Conservation (phyloP, 2,329 filamentous ascomycete species). For the Diaporthe caulivora region DNA sequence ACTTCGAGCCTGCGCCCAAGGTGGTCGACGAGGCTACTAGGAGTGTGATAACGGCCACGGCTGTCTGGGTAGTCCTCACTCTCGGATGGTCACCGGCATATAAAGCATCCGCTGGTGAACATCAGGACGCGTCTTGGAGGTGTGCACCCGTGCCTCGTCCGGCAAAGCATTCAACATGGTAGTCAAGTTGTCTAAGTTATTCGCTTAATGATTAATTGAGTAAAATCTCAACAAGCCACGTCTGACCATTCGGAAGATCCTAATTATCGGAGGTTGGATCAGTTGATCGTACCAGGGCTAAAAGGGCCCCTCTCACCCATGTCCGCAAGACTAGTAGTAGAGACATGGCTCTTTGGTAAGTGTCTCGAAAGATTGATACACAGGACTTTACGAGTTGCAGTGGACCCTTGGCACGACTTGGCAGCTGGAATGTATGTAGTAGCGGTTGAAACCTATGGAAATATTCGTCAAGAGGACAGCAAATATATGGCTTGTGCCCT, state of each 20-base stretch:
- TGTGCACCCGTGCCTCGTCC: conserved; percentile 18
- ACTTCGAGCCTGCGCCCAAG: not conserved
- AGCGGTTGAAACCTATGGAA: no score
- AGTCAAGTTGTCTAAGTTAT: not conserved
- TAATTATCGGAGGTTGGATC: not conserved
- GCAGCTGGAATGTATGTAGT: no score
- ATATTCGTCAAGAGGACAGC: no score
- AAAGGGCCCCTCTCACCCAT: no score
- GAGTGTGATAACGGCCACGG: conserved; percentile 14
- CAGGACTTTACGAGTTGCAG: no score
- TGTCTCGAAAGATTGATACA: no score
- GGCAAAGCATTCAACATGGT: conserved; percentile 9
- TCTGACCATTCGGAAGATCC: not conserved
- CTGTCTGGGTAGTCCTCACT: conserved; percentile 32
- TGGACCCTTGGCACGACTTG: no score
- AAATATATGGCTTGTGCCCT: no score
- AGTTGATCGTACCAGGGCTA: no score
- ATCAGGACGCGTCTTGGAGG: not conserved
- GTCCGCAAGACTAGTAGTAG: no score
- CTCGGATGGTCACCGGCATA: conserved; percentile 35
- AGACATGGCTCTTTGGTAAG: no score
- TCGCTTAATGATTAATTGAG: not conserved
- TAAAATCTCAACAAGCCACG: no score
- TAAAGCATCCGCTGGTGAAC: conserved; percentile 1
- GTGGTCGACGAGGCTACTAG: conserved; percentile 29